phyloP scores from a whole-genome alignment of 768 basidiomycete species.

The Tephrocybe rancida region DNA sequence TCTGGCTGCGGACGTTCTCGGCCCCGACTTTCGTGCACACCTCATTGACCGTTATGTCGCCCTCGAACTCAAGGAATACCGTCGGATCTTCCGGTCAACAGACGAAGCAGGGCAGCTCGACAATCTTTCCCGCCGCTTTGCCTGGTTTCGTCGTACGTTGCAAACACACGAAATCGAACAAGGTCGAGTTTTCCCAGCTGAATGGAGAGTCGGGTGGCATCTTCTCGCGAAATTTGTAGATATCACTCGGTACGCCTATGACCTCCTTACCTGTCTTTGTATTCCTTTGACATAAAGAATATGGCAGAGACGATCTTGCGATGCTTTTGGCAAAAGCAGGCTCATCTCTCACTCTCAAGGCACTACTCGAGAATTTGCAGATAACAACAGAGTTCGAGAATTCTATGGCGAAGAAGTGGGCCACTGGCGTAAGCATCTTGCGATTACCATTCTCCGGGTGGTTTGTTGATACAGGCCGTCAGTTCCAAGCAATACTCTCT shows the following conservation, averaged over 20 bases:
- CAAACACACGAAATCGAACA: conserved; percentile 88
- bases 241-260: conserved; percentile 70
- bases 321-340: conserved; percentile 79
- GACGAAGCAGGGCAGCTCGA: conserved; percentile 98
- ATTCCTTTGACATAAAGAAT: not conserved
- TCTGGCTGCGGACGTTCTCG: conserved; percentile 86
- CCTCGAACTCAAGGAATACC: conserved; percentile 92
- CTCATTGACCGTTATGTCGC: conserved; percentile 89
- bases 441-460: not conserved
- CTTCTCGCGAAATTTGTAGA: conserved; percentile 87
- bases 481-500: conserved; percentile 71
- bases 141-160: conserved; percentile 90
- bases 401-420: conserved; percentile 81
- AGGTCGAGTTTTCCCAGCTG: conserved; percentile 77
- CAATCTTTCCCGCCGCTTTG: conserved; percentile 89
- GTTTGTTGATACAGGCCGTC: not conserved
- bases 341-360: conserved; percentile 70
- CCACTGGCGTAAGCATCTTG: conserved; percentile 56
- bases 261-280: not conserved
- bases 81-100: conserved; percentile 89
- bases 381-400: conserved; percentile 88
- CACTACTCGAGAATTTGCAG: conserved; percentile 85
- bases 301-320: conserved; percentile 77
- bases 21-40: conserved; percentile 77
- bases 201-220: conserved; percentile 86